Percentiles rank a stretch among this genome's conserved stretches.
Evolutionary conservation across 805 yeast species (phyloP).

Genomic region (Ogataea zsoltii): DNA sequence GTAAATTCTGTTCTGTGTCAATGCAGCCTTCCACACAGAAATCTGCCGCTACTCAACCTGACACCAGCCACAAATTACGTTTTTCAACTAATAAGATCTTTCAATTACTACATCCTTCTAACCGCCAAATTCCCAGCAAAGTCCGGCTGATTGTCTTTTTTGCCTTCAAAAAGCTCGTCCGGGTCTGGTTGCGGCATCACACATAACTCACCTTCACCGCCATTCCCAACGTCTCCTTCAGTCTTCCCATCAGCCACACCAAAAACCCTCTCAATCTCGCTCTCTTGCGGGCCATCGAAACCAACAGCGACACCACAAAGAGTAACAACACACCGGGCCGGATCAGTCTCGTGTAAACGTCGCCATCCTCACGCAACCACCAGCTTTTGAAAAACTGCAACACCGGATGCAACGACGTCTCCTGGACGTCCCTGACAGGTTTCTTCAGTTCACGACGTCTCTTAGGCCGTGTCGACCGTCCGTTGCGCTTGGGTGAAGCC

Average conservation of each 20-base stretch:
- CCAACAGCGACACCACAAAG: slow-evolving; percentile 18
- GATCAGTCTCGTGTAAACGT: slow-evolving; percentile 8
- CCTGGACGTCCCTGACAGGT: neutral
- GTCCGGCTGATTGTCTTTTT: too few species aligned
- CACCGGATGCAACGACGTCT: neutral
- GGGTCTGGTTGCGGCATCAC: slow-evolving; percentile 2
- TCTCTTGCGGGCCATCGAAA: slow-evolving; percentile 15
- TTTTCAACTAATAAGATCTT: too few species aligned
- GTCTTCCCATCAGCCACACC: slow-evolving; percentile 20
- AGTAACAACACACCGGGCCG: slow-evolving; percentile 17
- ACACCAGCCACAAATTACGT: too few species aligned
- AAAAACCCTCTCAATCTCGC: slow-evolving; percentile 11
- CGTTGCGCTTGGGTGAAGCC: neutral
- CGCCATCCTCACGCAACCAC: neutral
- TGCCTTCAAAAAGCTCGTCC: too few species aligned
- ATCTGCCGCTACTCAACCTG: too few species aligned
- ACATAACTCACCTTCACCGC: slow-evolving; percentile 32
- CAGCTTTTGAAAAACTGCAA: slow-evolving; percentile 8
- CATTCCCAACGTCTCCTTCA: slow-evolving; percentile 28
- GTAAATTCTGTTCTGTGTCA: too few species aligned
- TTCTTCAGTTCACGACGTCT: neutral
- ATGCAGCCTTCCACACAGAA: too few species aligned
- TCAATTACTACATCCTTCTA: too few species aligned
- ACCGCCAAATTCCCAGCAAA: too few species aligned
- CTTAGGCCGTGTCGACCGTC: neutral